Conservation (phyloP, 2,329 filamentous ascomycete species). For the Paecilomyces formosus region DNA sequence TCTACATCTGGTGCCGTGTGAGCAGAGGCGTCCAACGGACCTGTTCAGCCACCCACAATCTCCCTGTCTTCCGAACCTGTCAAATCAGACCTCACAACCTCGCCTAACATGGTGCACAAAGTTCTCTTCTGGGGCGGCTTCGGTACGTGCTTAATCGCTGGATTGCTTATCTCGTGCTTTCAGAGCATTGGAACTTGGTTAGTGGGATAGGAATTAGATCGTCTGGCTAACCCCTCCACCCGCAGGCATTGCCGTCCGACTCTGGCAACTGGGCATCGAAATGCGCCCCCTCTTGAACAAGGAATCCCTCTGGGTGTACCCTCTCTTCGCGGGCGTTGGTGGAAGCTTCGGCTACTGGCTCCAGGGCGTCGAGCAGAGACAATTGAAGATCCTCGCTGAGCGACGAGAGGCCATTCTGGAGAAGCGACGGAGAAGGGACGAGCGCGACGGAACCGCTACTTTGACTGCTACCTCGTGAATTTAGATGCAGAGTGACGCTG, state of each 20-base stretch:
- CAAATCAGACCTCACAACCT: slow-evolving; percentile 8
- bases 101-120: slow-evolving; percentile 41
- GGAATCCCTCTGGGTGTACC: slow-evolving; percentile 83
- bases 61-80: background rate
- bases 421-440: slow-evolving; percentile 75
- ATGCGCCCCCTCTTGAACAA: slow-evolving; percentile 91
- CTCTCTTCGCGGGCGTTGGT: slow-evolving; percentile 75
- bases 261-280: slow-evolving; percentile 97
- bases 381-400: slow-evolving; percentile 67
- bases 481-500: background rate
- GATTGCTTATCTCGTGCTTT: background rate
- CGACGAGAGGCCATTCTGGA: slow-evolving; percentile 76
- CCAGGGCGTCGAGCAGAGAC: slow-evolving; percentile 77
- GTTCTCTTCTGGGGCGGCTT: slow-evolving; percentile 61
- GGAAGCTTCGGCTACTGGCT: slow-evolving; percentile 97
- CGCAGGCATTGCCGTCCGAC: slow-evolving; percentile 77
- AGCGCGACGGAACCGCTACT: slow-evolving; percentile 45
- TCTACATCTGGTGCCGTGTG: background rate
- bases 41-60: background rate
- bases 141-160: slow-evolving; percentile 54
- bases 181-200: background rate
- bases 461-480: slow-evolving; percentile 30
- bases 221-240: slow-evolving; percentile 4
- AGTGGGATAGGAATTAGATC: background rate
- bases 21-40: background rate